Conservation (phyloP, 2,329 filamentous ascomycete species). For the Coleophoma eucalyptorum region DNA sequence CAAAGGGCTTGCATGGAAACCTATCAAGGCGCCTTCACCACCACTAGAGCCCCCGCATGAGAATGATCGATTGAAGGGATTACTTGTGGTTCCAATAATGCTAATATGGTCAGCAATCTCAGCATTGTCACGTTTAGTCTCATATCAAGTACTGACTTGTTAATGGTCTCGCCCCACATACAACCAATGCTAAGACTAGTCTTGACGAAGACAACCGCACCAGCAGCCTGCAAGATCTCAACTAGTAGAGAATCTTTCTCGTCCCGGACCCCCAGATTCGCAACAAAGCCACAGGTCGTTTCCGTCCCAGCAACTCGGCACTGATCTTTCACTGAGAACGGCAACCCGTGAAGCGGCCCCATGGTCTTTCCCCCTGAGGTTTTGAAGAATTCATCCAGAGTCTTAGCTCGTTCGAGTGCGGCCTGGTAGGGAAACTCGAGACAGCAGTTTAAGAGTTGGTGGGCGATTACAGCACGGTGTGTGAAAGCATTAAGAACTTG, state of each 20-base stretch:
- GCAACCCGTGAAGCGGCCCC: slow-evolving; percentile 31
- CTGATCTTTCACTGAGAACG: slow-evolving; percentile 28
- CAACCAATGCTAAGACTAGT: slow-evolving; percentile 17
- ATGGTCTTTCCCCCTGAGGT: slow-evolving; percentile 37
- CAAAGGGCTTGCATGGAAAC: slow-evolving; percentile 44
- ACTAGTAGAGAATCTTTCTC: slow-evolving; percentile 42
- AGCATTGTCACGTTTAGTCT: background rate
- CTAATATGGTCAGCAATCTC: background rate
- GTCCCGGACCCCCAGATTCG: slow-evolving; percentile 18
- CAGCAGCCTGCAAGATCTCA: slow-evolving; percentile 35
- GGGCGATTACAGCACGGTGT: slow-evolving; percentile 18
- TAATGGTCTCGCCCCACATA: slow-evolving; percentile 25
- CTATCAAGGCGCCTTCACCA: slow-evolving; percentile 57
- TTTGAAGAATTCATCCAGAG: background rate
- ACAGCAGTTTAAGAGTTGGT: slow-evolving; percentile 18
- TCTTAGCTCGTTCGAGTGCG: background rate
- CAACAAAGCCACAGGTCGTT: slow-evolving; percentile 16
- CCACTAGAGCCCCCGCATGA: slow-evolving; percentile 60
- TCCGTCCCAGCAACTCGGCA: background rate
- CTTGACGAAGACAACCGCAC: slow-evolving; percentile 31
- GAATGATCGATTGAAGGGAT: slow-evolving; percentile 52
- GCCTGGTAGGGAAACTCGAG: background rate
- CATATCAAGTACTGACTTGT: slow-evolving; percentile 16
- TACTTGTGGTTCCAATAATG: slow-evolving; percentile 32
- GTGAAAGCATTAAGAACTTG: slow-evolving; percentile 1